A percentile compares a stretch with the other conserved stretches of the same genome.
phyloP scores from a whole-genome alignment of 31 red algal genomes.

The Bonnemaisonia californica region DNA sequence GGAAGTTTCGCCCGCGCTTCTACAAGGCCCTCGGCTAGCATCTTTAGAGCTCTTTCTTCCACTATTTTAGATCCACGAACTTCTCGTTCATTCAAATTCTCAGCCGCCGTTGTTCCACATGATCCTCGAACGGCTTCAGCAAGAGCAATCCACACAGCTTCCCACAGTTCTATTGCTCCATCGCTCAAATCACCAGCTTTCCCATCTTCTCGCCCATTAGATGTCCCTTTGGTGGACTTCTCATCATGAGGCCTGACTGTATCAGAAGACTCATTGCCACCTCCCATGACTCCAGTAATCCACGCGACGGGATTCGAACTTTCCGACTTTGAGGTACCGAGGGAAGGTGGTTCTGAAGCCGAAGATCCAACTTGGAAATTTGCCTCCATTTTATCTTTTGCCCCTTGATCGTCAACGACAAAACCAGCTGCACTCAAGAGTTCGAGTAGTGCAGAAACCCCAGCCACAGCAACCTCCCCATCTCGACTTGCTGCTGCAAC shows the following conservation, averaged over 20 bases:
- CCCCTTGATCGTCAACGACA: constrained; percentile 28
- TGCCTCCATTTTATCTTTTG: background rate
- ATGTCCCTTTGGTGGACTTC: background rate
- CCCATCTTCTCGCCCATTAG: background rate
- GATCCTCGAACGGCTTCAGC: constrained; percentile 41
- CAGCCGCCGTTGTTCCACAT: background rate
- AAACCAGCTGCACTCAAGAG: constrained; percentile 63
- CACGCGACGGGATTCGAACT: background rate
- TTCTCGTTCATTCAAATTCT: background rate
- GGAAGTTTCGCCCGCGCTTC: constrained; percentile 30
- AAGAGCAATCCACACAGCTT: constrained; percentile 67
- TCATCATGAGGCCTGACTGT: background rate
- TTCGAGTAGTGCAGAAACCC: constrained; percentile 68
- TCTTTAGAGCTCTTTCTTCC: constrained; percentile 48
- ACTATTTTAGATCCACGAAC: constrained; percentile 43
- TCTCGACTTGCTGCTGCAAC: constrained; percentile 67
- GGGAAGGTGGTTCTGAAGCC: background rate
- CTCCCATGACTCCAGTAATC: background rate
- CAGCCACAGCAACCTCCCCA: constrained; percentile 64
- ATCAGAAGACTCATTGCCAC: background rate
- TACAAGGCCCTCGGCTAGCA: constrained; percentile 49
- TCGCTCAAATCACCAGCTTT: background rate
- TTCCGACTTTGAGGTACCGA: background rate
- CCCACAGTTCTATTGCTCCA: constrained; percentile 17
- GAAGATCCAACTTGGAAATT: background rate